These are phyloP conservation scores for Paraphaeosphaeria sporulosa DNA, from an alignment of 2,329 filamentous ascomycete species.

Conservation along the genomic window DNA sequence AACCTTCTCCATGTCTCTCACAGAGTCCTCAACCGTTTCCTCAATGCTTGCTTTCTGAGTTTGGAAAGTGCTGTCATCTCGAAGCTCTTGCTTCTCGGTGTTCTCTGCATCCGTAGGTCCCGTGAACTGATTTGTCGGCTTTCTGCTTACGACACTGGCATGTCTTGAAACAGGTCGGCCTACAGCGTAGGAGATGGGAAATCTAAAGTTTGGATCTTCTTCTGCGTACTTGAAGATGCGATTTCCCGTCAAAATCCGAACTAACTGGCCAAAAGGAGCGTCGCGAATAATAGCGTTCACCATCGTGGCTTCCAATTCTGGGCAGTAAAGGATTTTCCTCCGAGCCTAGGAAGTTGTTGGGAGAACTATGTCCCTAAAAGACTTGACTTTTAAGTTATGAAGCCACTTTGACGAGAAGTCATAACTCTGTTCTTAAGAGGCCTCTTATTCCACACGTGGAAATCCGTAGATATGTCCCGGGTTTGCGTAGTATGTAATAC, in stretches of 20 bases:
- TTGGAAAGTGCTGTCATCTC: not conserved
- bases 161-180: constrained; percentile 1
- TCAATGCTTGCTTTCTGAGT: not conserved
- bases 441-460: not conserved
- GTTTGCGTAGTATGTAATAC: not conserved
- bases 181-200: constrained; percentile 16
- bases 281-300: constrained; percentile 53
- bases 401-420: not conserved
- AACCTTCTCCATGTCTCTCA: constrained; percentile 6
- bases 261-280: constrained; percentile 55
- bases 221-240: constrained; percentile 57
- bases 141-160: not conserved
- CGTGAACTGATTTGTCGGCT: not conserved
- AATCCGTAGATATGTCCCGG: not conserved
- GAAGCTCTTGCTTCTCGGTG: not conserved
- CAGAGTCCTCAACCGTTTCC: not conserved
- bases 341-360: not conserved
- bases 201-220: constrained; percentile 38
- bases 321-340: not conserved
- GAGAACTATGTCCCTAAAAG: not conserved
- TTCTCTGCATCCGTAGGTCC: not conserved
- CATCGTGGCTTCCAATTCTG: not conserved
- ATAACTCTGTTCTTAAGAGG: not conserved
- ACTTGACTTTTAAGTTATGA: not conserved
- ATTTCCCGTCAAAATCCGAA: constrained; percentile 54